phyloP scores from a whole-genome alignment of 768 basidiomycete species.

The Amanita rimosa region DNA sequence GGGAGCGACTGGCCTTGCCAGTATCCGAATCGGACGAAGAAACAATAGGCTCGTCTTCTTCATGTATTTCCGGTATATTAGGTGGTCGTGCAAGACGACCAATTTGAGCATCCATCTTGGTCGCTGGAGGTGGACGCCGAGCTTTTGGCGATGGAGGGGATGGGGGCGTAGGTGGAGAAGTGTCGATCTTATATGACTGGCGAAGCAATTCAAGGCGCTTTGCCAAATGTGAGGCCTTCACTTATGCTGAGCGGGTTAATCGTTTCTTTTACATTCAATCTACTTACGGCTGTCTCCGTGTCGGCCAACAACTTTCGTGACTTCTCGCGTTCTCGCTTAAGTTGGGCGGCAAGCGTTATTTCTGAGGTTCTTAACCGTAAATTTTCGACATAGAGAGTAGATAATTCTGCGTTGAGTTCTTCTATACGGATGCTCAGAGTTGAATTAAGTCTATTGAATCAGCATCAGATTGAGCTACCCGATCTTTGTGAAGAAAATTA shows the following conservation, averaged over 20 bases:
- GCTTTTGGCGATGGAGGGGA: constrained; percentile 38
- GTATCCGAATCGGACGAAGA: constrained; percentile 33
- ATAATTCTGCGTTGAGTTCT: constrained; percentile 75
- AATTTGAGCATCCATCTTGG: constrained; percentile 22
- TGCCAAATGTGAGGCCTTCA: constrained; percentile 45
- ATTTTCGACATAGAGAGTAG: constrained; percentile 75
- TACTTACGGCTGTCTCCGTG: constrained; percentile 59
- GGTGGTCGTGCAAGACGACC: constrained; percentile 55
- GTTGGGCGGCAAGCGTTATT: constrained; percentile 62
- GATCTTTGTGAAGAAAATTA: background rate
- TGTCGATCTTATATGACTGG: constrained; percentile 41
- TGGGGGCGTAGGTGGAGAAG: constrained; percentile 21
- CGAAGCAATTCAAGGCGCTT: constrained; percentile 58
- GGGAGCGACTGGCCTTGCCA: constrained; percentile 27
- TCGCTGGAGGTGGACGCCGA: constrained; percentile 33
- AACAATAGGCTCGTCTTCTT: constrained; percentile 49
- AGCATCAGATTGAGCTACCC: background rate
- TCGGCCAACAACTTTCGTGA: constrained; percentile 61
- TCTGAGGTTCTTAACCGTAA: constrained; percentile 72
- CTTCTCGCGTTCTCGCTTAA: constrained; percentile 74
- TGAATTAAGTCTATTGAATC: constrained; percentile 57
- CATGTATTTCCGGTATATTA: constrained; percentile 52
- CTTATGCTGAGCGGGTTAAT: constrained; percentile 2
- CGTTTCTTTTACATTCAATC: constrained; percentile 4
- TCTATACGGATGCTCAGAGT: constrained; percentile 77